Evolutionary conservation across 805 yeast species (phyloP).

Genomic region (Blastobotrys attinorum): DNA sequence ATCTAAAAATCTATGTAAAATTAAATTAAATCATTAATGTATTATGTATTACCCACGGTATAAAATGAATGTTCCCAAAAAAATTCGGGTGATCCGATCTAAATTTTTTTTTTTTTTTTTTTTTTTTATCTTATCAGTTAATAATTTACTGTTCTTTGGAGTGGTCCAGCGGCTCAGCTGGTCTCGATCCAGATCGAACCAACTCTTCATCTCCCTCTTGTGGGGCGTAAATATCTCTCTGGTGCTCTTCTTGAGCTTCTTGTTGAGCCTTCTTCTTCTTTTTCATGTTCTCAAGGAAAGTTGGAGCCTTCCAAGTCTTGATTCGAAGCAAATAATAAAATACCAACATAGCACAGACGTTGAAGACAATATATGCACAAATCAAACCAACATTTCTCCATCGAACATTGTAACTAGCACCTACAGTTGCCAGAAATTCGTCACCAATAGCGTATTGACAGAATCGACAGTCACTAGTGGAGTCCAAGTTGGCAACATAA

Average conservation of each 20-base stretch:
- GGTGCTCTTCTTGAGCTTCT: constrained; percentile 3
- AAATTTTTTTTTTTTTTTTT: too few species aligned
- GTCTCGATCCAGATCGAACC: too few species aligned
- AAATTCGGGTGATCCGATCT: too few species aligned
- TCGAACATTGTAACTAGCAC: constrained; percentile 38
- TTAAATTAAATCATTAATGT: too few species aligned
- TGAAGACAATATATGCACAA: constrained; percentile 50
- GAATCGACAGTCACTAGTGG: constrained; percentile 35
- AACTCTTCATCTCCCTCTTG: constrained; percentile 13
- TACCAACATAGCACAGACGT: constrained; percentile 31
- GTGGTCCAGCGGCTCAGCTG: too few species aligned
- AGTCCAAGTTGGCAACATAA: constrained; percentile 46
- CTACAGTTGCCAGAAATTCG: constrained; percentile 36
- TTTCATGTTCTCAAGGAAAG: constrained; percentile 3
- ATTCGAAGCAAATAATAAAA: constrained; percentile 28
- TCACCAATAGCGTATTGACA: constrained; percentile 35
- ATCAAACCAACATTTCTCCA: constrained; percentile 65
- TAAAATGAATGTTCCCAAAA: too few species aligned
- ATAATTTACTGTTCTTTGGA: too few species aligned
- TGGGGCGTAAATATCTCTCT: constrained; percentile 6
- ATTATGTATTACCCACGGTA: too few species aligned
- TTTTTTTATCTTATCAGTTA: too few species aligned
- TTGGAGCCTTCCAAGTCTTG: constrained; percentile 11
- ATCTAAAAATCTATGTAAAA: too few species aligned
- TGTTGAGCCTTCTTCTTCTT: constrained; percentile 1